Percentiles rank a stretch among this genome's conserved stretches.
Conservation (phyloP, 805 yeast species). For the Pichia occidentalis region DNA sequence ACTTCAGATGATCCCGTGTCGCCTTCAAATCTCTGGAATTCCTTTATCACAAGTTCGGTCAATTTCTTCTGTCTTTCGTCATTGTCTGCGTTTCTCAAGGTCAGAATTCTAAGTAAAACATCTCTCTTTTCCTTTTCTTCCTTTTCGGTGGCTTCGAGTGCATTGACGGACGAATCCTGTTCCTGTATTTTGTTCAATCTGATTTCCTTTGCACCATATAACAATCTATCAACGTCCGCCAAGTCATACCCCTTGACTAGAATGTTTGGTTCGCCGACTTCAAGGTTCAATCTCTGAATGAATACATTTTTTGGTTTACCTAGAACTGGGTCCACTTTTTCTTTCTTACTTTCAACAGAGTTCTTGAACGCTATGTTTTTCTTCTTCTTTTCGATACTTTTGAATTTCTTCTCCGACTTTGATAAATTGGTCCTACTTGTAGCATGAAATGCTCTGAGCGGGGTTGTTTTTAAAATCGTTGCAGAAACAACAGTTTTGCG, state of each 20-base stretch:
- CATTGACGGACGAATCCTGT: constrained; percentile 14
- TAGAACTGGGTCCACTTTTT: constrained; percentile 73
- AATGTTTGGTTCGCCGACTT: constrained; percentile 57
- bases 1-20: constrained; percentile 96
- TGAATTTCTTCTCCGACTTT: constrained; percentile 14
- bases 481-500: background rate
- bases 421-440: constrained; percentile 9
- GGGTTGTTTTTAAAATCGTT: background rate
- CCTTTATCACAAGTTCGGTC: constrained; percentile 59
- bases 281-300: constrained; percentile 57
- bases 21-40: constrained; percentile 77
- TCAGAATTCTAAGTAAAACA: constrained; percentile 63
- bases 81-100: constrained; percentile 62
- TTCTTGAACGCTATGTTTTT: constrained; percentile 25
- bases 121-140: constrained; percentile 56
- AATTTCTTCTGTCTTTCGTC: constrained; percentile 54
- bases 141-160: constrained; percentile 20
- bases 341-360: constrained; percentile 18
- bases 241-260: constrained; percentile 54
- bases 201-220: constrained; percentile 72
- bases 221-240: constrained; percentile 64
- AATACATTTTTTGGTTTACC: constrained; percentile 67
- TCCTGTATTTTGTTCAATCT: constrained; percentile 31
- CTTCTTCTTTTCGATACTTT: constrained; percentile 23
- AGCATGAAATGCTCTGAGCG: constrained; percentile 7